phyloP scores from a whole-genome alignment of 176 grass and related monocot genomes.

The Oryza punctata region DNA sequence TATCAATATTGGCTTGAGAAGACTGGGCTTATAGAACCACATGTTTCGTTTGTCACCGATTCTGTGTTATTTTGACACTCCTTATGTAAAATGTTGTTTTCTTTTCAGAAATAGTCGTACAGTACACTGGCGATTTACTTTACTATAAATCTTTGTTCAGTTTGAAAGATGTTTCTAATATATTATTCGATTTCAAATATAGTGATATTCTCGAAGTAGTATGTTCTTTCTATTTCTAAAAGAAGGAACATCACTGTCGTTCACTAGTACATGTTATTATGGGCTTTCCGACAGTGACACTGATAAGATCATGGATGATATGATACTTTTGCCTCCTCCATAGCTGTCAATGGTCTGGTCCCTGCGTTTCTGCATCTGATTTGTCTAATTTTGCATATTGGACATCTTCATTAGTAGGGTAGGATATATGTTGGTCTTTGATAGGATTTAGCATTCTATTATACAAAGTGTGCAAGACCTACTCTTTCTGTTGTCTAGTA shows the following conservation, averaged over 20 bases:
- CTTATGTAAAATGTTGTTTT: background rate
- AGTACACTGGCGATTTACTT: background rate
- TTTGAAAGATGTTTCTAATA: background rate
- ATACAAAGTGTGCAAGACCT: conserved; percentile 1
- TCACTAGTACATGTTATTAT: conserved; percentile 13
- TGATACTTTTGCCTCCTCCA: background rate
- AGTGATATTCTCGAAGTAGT: conserved; percentile 1
- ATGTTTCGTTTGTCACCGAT: background rate
- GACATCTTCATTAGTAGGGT: conserved; percentile 3
- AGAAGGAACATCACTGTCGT: conserved; percentile 23
- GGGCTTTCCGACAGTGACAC: conserved; percentile 20
- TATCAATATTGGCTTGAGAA: background rate
- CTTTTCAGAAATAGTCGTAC: background rate
- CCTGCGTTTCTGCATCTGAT: conserved; percentile 29
- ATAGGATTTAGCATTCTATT: background rate
- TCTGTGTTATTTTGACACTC: background rate
- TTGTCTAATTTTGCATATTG: conserved; percentile 11
- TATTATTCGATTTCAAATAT: conserved; percentile 4
- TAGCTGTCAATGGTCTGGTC: conserved; percentile 19
- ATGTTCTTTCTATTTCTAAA: background rate
- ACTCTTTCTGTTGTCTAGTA: background rate
- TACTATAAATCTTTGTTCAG: background rate
- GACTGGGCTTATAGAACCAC: background rate
- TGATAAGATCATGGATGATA: conserved; percentile 27
- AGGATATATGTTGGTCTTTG: conserved; percentile 18